Conservation (phyloP, 2,329 filamentous ascomycete genomes). For the Xylaria sp. region DNA sequence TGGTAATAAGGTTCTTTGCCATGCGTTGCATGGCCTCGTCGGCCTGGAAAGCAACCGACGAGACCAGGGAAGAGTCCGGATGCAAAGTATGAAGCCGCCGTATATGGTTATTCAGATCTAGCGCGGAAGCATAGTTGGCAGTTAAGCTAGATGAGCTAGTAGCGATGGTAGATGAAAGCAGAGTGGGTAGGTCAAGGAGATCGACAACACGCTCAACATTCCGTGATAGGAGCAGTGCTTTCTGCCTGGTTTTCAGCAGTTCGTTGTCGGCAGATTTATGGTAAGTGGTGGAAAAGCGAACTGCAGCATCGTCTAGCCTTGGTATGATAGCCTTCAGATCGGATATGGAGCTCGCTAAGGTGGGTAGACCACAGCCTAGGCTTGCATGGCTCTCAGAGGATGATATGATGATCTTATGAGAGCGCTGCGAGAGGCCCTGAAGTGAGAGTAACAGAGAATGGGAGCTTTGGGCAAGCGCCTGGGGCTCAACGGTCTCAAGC, state of each 20-base stretch:
- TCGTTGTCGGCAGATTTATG: constrained; percentile 73
- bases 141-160: constrained; percentile 57
- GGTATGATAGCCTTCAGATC: constrained; percentile 76
- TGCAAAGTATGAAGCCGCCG: constrained; percentile 84
- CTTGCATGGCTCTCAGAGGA: constrained; percentile 80
- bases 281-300: constrained; percentile 83
- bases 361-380: constrained; percentile 73
- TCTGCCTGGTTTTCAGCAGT: constrained; percentile 74
- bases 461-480: constrained; percentile 78
- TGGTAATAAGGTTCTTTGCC: constrained; percentile 80
- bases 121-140: constrained; percentile 83
- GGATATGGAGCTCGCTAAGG: constrained; percentile 67
- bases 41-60: constrained; percentile 75
- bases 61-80: constrained; percentile 76
- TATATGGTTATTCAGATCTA: constrained; percentile 94
- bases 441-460: constrained; percentile 83
- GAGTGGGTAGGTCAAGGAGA: constrained; percentile 84
- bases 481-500: constrained; percentile 76
- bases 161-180: constrained; percentile 80
- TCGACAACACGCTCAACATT: constrained; percentile 91
- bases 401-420: constrained; percentile 81
- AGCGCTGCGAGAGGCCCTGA: constrained; percentile 87
- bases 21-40: constrained; percentile 88
- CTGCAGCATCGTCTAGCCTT: constrained; percentile 76
- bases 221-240: constrained; percentile 78